Evolutionary conservation across 768 basidiomycete genomes (phyloP), one percentile per base, ranked within the genome.

Genomic region (Phallus indusiatus): DNA sequence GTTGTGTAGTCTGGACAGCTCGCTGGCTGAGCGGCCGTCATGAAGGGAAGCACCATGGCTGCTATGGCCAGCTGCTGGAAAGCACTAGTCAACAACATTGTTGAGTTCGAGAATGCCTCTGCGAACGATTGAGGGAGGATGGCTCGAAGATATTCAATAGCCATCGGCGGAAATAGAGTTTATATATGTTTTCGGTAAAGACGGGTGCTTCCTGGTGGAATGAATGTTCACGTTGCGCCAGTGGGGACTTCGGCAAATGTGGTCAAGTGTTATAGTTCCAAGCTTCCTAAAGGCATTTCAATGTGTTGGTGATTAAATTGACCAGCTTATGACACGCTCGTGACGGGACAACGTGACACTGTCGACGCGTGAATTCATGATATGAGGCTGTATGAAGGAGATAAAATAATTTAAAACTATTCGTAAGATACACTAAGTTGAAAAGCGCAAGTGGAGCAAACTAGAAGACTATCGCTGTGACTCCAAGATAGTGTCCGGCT

Each of bases 1-100:
- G 69, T 69, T 21, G 82, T 81, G 66, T 78, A 88, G 66, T 84
- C 82, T 22, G 82, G 84, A 64, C 86, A 88, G 59, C 73, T 68
- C 18, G 36, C 28, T 21, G 69, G 70, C 7, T 63, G 61, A 17
- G 61, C 63, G 36, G 54, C 36, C 16, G 56, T 64, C 54, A 66
- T 64, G 17, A 69, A 57, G 54, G 57, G 21, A n/a, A 59, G 21
- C 49, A 34, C 22, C 21, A 48, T 17, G 28, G 57, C 57, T 11
- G 50, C 20, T 2, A 59, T 10, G 17, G 49, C 57, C n/a, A 56
- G 20, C 16, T 49, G 37, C n/a, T 48, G 16, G 35, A 52, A 20
- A 22, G 35, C 35, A 52, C 21, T n/a, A 4, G 4, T 18, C 11
- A 47, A 18, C 7, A 59, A 24, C 57, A 59, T 59, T 42, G n/a